Evolutionary conservation across 176 grass and related monocot genomes (phyloP).

Genomic region (bread wheat (Triticum aestivum)): IWGSC_CS_RefSeq_v2.1 NC_057814.1:441696261-441696760

Average conservation of each 20-base stretch:
- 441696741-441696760: not conserved
- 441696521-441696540: constrained; percentile 24
- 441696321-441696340: not conserved
- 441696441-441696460: not conserved
- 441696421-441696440: not conserved
- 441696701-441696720: not conserved
- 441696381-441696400: not conserved
- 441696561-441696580: constrained; percentile 26
- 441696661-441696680: not conserved
- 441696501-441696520: not conserved
- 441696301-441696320: constrained; percentile 3
- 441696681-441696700: constrained; percentile 2
- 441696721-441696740: not conserved
- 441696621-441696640: constrained; percentile 11
- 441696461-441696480: not conserved
- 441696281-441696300: not conserved
- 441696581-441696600: constrained; percentile 16
- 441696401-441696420: not conserved
- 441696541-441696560: constrained; percentile 9
- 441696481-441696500: not conserved
- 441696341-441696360: not conserved
- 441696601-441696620: constrained; percentile 3
- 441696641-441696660: not conserved
- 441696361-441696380: not conserved
- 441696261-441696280: not conserved